Percentiles rank a stretch among this genome's conserved stretches.
phyloP scores from a whole-genome alignment of 2,329 filamentous ascomycete species.

The Penicillium sp. region DNA sequence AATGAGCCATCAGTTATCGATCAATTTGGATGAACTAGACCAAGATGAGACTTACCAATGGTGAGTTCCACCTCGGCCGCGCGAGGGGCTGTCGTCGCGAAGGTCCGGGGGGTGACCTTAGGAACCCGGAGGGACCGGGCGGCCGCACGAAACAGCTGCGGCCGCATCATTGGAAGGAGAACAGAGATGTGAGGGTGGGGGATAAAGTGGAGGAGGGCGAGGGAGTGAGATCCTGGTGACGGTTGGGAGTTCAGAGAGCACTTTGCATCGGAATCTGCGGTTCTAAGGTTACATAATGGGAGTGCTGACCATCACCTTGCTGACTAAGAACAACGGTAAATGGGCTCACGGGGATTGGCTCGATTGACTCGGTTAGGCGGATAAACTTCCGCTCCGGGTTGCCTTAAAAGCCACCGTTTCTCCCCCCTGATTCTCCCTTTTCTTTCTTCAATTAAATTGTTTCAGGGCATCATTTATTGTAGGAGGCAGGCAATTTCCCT shows the following conservation, averaged over 20 bases:
- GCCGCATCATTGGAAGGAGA: conserved; percentile 56
- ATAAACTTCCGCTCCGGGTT: conserved; percentile 31
- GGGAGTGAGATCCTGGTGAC: conserved; percentile 13
- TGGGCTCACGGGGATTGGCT: conserved; percentile 41
- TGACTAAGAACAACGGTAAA: conserved; percentile 35
- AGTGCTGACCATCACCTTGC: conserved; percentile 27
- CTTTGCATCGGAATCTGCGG: conserved; percentile 36
- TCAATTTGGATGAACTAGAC: conserved; percentile 60
- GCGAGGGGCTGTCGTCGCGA: conserved; percentile 75
- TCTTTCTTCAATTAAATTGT: conserved; percentile 53
- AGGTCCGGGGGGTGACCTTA: conserved; percentile 65
- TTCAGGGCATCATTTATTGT: conserved; percentile 64
- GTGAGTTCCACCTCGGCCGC: conserved; percentile 95
- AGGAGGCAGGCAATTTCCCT: conserved; percentile 50
- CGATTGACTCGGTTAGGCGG: conserved; percentile 41
- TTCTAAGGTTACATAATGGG: conserved; percentile 33
- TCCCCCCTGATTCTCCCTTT: conserved; percentile 29
- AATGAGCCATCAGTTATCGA: conserved; percentile 33
- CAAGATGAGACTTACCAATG: conserved; percentile 64
- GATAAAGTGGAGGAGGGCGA: conserved; percentile 19
- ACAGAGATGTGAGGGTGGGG: conserved; percentile 16
- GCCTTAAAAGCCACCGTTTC: conserved; percentile 21
- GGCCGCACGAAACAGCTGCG: conserved; percentile 63
- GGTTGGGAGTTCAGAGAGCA: conserved; percentile 29
- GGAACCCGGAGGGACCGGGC: conserved; percentile 56